Conservation (phyloP, 805 yeast species). For the Starmera caribaea region DNA sequence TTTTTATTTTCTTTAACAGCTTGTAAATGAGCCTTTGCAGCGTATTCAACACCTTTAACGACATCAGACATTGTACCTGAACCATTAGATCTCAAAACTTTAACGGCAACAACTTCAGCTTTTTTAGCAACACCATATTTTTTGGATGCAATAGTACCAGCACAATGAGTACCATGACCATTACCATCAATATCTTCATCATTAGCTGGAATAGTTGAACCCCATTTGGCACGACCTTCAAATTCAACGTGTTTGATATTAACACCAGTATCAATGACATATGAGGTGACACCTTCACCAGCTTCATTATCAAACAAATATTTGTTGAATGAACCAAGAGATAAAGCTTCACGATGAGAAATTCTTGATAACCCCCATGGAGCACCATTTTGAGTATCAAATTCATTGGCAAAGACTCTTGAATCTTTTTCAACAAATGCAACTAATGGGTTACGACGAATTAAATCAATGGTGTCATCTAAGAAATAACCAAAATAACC, state of each 20-base stretch:
- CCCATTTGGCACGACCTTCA: slow-evolving; percentile 80
- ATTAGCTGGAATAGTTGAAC: slow-evolving; percentile 66
- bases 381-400: slow-evolving; percentile 68
- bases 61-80: slow-evolving; percentile 80
- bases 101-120: slow-evolving; percentile 72
- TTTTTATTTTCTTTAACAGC: slow-evolving; percentile 41
- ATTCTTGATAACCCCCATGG: slow-evolving; percentile 95
- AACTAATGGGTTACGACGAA: slow-evolving; percentile 57
- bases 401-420: slow-evolving; percentile 51
- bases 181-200: slow-evolving; percentile 71
- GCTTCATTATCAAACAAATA: slow-evolving; percentile 64
- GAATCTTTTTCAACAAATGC: slow-evolving; percentile 72
- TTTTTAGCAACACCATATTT: slow-evolving; percentile 79
- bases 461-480: slow-evolving; percentile 60
- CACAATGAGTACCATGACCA: slow-evolving; percentile 96
- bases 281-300: slow-evolving; percentile 79
- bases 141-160: slow-evolving; percentile 85
- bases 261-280: slow-evolving; percentile 87
- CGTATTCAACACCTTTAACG: slow-evolving; percentile 76
- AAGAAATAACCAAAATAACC: slow-evolving; percentile 88
- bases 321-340: slow-evolving; percentile 61
- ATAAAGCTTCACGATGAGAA: slow-evolving; percentile 68
- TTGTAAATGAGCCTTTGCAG: slow-evolving; percentile 60
- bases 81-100: slow-evolving; percentile 75
- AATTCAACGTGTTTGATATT: slow-evolving; percentile 68